A percentile compares a stretch with the other conserved stretches of the same genome.
These are phyloP conservation scores for Bimuria novae-zelandiae DNA, from an alignment of 2,329 filamentous ascomycete species.

Conservation along the genomic window DNA sequence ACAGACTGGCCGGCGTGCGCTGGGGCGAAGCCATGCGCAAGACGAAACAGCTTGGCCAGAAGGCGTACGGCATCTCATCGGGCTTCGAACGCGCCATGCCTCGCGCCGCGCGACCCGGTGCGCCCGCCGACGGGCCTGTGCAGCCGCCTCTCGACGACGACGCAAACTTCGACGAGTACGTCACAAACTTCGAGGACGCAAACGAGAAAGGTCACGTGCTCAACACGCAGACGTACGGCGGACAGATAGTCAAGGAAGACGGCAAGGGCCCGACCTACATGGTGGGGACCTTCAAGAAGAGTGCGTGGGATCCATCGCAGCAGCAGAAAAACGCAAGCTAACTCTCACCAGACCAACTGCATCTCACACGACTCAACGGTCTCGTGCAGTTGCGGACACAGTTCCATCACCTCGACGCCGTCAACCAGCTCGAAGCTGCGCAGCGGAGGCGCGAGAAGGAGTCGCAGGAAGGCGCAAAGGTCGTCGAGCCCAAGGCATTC, in stretches of 20 bases:
- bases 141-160: constrained; percentile 59
- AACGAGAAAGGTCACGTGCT: constrained; percentile 73
- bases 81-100: constrained; percentile 49
- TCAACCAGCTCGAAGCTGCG: constrained; percentile 70
- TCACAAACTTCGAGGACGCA: constrained; percentile 61
- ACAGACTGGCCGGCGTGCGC: constrained; percentile 77
- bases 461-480: constrained; percentile 50
- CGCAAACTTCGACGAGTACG: constrained; percentile 65
- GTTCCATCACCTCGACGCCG: constrained; percentile 89
- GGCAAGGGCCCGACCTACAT: constrained; percentile 79
- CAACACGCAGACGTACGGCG: constrained; percentile 81
- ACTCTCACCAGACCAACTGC: constrained; percentile 70
- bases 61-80: constrained; percentile 52
- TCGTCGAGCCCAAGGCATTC: constrained; percentile 71
- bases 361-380: constrained; percentile 81
- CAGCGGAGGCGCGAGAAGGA: constrained; percentile 50
- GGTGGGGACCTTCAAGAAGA: constrained; percentile 85
- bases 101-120: constrained; percentile 31
- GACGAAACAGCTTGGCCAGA: constrained; percentile 49
- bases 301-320: constrained; percentile 54
- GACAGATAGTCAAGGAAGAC: constrained; percentile 71
- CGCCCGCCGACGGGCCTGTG: constrained; percentile 24
- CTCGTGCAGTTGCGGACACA: constrained; percentile 90
- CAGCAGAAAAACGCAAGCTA: neutral
- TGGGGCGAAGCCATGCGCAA: constrained; percentile 78